Evolutionary conservation across 2,329 filamentous ascomycete species (phyloP).

Genomic region (Phyllosticta paracitricarpa): DNA sequence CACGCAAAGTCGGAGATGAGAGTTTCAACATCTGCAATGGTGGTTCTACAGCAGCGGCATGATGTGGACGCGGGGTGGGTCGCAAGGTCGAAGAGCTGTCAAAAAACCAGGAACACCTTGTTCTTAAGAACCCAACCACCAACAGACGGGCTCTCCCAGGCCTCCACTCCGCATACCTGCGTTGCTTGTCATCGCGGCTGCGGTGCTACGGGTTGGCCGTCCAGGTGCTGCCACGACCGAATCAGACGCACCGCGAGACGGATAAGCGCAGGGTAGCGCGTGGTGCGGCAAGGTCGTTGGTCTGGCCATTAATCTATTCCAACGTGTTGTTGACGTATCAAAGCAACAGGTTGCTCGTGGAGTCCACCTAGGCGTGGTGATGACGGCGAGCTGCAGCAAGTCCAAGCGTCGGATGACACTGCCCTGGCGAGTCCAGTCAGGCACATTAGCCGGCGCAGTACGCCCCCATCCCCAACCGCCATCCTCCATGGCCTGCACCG

Average conservation of each 20-base stretch:
- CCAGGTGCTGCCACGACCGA: background rate
- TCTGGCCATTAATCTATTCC: background rate
- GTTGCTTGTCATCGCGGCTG: background rate
- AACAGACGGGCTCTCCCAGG: background rate
- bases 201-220: background rate
- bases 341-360: background rate
- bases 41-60: constrained; percentile 6
- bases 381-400: background rate
- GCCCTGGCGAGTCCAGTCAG: background rate
- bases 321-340: background rate
- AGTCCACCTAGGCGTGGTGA: background rate
- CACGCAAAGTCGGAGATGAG: constrained; percentile 8
- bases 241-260: background rate
- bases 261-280: background rate
- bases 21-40: constrained; percentile 5
- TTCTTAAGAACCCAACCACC: background rate
- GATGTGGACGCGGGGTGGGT: constrained; percentile 6
- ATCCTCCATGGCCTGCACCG: background rate
- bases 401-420: background rate
- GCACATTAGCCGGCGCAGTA: background rate
- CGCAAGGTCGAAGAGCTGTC: background rate
- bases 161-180: background rate
- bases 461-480: background rate
- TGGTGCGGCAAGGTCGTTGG: background rate
- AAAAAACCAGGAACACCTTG: background rate